Conservation (phyloP, 176 grass and related monocot genomes). For the Areca catechu region DNA sequence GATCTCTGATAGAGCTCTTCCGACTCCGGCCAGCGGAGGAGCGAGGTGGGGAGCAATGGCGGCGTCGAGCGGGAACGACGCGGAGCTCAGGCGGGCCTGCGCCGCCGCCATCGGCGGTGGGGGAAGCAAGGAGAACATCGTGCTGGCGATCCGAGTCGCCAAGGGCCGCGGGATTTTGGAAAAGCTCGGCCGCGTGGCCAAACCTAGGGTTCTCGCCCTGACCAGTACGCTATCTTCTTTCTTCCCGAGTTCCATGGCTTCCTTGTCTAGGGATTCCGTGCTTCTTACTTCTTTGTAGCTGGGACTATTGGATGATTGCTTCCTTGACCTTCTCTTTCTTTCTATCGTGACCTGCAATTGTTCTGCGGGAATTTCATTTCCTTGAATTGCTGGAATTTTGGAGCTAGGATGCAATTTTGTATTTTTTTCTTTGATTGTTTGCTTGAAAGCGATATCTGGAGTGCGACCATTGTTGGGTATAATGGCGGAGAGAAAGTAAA, state of each 20-base stretch:
- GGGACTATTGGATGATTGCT: background rate
- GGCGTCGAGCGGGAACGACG: constrained; percentile 76
- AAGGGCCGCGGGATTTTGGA: constrained; percentile 95
- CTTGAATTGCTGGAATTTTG: no score
- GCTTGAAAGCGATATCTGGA: no score
- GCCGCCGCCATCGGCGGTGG: constrained; percentile 59
- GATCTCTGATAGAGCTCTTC: background rate
- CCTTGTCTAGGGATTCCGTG: no score
- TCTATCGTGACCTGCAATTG: no score
- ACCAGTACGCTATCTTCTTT: constrained; percentile 29
- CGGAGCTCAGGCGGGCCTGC: constrained; percentile 65
- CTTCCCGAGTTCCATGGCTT: background rate
- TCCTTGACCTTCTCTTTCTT: no score
- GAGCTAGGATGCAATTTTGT: no score
- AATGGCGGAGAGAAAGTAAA: no score
- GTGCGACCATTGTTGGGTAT: no score
- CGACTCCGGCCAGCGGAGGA: background rate
- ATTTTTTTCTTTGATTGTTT: no score
- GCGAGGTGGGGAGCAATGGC: constrained; percentile 34
- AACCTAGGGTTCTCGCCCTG: constrained; percentile 82
- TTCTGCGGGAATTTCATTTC: no score
- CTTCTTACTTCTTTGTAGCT: background rate
- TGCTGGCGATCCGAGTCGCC: constrained; percentile 88
- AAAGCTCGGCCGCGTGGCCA: constrained; percentile 90
- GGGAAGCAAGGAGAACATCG: constrained; percentile 57